Evolutionary conservation across 2,329 filamentous ascomycete species (phyloP), one percentile per base, ranked within the genome.

Genomic region (Epichloe brachyelytri): DNA sequence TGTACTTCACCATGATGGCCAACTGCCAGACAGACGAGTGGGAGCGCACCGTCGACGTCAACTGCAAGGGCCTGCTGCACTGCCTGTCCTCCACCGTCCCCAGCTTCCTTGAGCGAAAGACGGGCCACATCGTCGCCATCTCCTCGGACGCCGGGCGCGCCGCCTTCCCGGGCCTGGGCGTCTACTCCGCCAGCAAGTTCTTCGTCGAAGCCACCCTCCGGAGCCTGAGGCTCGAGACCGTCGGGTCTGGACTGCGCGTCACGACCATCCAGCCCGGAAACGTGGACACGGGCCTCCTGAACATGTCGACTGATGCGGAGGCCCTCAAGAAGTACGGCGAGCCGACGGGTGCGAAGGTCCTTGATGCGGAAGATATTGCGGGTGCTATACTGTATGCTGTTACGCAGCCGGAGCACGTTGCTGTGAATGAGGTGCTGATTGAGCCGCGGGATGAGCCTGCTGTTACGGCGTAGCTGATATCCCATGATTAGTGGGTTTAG

Each of bases 1-100:
- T 91, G 86, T 91, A 91, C 70, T 91, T 82, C 68, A 90, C 86
- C 50, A 82, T 90, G 81, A 90, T 91, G 86, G 79, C 82, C 51
- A 90, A 89, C 62, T 76, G 72, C 15, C 77, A 85, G 56, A 78
- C 73, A 0, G 83, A 86, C 5, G 82, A 91, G 59, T 91, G 86
- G 86, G 82, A 89, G 56, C 83, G 79, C 52, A 90, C 86, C 0
- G 85, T 91, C 41, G 86, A 90, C 59, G 85, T 91, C 58, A 91
- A 91, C 71, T 90, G 86, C 79, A 90, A 90, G 68, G 86, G 86
- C 38, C 75, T 91, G 1, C 71, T 90, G 50, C 77, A 91, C 71
- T 83, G 81, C 57, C 73, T 91, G 3, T 78, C 84, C 0, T 76
- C 83, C 1, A 80, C 78, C 0, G 78, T 91, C 0, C 86, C 86